Evolutionary conservation across 176 grass and related monocot genomes (phyloP).

Genomic region (Carex pumila): DNA sequence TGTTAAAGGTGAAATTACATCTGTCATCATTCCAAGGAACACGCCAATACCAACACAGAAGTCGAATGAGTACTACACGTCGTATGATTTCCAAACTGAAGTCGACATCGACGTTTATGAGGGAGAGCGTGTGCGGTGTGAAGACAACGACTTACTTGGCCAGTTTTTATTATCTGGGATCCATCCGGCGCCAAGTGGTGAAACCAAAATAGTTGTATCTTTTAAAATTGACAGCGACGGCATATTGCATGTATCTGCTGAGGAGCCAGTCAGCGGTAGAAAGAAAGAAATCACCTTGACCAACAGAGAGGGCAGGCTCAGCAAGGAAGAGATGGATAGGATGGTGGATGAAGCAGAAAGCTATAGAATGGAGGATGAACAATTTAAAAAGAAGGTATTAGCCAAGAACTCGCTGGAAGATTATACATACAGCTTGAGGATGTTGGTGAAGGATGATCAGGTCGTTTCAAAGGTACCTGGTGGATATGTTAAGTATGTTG

Average conservation of each 20-base stretch:
- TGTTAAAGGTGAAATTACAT: not conserved
- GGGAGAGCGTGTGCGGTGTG: slow-evolving; percentile 15
- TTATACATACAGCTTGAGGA: slow-evolving; percentile 72
- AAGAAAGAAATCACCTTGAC: slow-evolving; percentile 60
- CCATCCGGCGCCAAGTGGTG: not conserved
- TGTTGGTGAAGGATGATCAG: slow-evolving; percentile 57
- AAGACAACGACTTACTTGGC: slow-evolving; percentile 25
- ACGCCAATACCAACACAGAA: slow-evolving; percentile 25
- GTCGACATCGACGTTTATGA: slow-evolving; percentile 17
- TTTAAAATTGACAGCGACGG: slow-evolving; percentile 21
- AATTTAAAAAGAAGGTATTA: slow-evolving; percentile 71
- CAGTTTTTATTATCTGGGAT: not conserved
- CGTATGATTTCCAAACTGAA: no score
- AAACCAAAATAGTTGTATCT: not conserved
- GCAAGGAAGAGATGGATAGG: slow-evolving; percentile 80
- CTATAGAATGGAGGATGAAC: slow-evolving; percentile 70
- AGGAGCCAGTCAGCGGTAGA: slow-evolving; percentile 19
- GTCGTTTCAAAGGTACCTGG: slow-evolving; percentile 17
- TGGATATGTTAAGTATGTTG: slow-evolving; percentile 57
- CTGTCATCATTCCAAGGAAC: slow-evolving; percentile 24
- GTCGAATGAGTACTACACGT: not conserved
- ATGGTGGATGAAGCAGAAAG: slow-evolving; percentile 76
- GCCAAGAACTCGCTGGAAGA: slow-evolving; percentile 75
- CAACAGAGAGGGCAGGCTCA: slow-evolving; percentile 59
- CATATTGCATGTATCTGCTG: slow-evolving; percentile 25